Evolutionary conservation across 768 basidiomycete genomes (phyloP).

Genomic region (Rhodotorula kratochvilovae): DNA sequence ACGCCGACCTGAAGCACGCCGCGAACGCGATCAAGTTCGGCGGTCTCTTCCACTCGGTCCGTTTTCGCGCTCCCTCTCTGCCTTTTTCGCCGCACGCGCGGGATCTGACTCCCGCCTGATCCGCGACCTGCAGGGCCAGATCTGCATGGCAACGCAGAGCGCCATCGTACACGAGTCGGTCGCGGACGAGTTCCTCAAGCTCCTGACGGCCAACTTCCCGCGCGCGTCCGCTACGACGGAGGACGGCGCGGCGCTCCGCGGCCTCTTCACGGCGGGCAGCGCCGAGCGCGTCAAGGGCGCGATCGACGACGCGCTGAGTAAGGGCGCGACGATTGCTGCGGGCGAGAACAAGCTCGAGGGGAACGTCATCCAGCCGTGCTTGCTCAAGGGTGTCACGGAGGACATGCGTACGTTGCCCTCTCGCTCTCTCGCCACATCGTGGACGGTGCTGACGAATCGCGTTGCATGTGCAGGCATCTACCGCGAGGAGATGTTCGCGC

Average conservation of each 20-base stretch:
- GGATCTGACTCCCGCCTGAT: neutral
- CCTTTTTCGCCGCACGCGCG: neutral
- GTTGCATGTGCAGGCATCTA: conserved; percentile 24
- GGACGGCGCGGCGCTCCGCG: conserved; percentile 29
- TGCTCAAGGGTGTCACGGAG: conserved; percentile 20
- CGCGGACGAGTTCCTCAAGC: conserved; percentile 39
- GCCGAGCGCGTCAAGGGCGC: conserved; percentile 32
- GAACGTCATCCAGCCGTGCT: conserved; percentile 35
- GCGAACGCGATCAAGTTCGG: conserved; percentile 34
- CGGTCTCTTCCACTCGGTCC: conserved; percentile 29
- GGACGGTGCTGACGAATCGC: no score
- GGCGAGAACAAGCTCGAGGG: conserved; percentile 19
- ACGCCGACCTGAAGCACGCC: conserved; percentile 47
- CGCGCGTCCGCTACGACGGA: neutral
- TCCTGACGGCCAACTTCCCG: conserved; percentile 21
- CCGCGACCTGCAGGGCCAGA: neutral
- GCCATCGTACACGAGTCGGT: conserved; percentile 42
- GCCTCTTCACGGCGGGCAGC: conserved; percentile 31
- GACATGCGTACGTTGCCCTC: conserved; percentile 9
- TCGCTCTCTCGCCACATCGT: no score
- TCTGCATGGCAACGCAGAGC: conserved; percentile 34
- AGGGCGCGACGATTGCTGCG: conserved; percentile 30
- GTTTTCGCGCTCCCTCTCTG: neutral
- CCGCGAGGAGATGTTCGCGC: conserved; percentile 74
- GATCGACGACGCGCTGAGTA: conserved; percentile 33